phyloP scores from a whole-genome alignment of 23 red algal species.

The Agarophyton chilense region DNA sequence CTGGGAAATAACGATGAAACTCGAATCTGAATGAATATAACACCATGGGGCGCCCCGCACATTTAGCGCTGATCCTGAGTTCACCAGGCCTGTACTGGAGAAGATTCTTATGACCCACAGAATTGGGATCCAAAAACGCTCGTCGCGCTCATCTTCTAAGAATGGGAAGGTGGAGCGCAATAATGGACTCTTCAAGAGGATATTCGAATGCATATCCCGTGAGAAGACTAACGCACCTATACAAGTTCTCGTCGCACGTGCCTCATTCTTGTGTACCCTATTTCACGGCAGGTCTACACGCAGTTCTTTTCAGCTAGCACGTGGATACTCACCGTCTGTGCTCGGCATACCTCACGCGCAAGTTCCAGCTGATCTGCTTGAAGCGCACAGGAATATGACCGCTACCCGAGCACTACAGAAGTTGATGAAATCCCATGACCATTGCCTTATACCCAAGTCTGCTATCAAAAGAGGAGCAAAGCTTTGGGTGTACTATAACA shows the following conservation, averaged over 20 bases:
- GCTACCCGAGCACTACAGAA: slow-evolving; percentile 37
- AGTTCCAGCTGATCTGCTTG: slow-evolving; percentile 24
- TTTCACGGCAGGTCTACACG: background rate
- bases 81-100: background rate
- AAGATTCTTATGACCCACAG: background rate
- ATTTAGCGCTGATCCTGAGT: slow-evolving; percentile 50
- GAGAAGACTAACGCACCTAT: slow-evolving; percentile 10
- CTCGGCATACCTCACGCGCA: slow-evolving; percentile 5
- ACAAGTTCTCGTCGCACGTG: background rate
- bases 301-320: slow-evolving; percentile 38
- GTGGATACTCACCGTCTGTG: slow-evolving; percentile 21
- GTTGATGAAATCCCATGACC: background rate
- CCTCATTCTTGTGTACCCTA: slow-evolving; percentile 38
- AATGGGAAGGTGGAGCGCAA: slow-evolving; percentile 25
- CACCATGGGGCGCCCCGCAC: slow-evolving; percentile 13
- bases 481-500: slow-evolving; percentile 47
- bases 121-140: background rate
- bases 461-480: background rate
- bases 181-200: slow-evolving; percentile 10
- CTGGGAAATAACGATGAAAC: background rate
- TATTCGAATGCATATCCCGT: background rate
- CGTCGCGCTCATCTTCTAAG: slow-evolving; percentile 19
- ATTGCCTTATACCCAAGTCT: background rate
- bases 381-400: slow-evolving; percentile 18
- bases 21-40: slow-evolving; percentile 45